Evolutionary conservation across 805 yeast genomes (phyloP).

Genomic region (Blastobotrys chiropterorum): DNA sequence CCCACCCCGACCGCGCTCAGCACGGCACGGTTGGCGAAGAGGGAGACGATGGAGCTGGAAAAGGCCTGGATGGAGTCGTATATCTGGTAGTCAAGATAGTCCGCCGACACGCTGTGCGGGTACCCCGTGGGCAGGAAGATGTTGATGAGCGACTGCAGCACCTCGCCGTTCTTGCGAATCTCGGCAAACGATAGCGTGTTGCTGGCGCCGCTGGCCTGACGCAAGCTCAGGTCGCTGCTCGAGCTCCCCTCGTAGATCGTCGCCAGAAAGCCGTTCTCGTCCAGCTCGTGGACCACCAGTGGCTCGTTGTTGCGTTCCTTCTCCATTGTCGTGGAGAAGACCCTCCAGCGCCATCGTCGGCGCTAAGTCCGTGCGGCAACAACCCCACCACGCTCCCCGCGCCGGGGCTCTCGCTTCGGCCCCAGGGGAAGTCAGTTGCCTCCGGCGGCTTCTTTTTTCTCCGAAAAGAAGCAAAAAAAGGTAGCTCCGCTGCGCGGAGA

Average conservation of each 20-base stretch:
- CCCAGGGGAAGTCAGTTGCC: no score
- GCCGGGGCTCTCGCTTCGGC: no score
- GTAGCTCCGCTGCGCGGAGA: neutral
- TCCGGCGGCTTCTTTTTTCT: neutral
- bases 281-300: conserved; percentile 12
- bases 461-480: neutral
- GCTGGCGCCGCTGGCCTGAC: neutral
- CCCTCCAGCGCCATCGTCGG: no score
- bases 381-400: no score
- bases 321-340: conserved; percentile 2
- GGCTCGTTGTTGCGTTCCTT: neutral
- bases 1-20: conserved; percentile 34
- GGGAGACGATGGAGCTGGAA: conserved; percentile 28
- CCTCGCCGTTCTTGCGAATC: conserved; percentile 3
- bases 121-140: conserved; percentile 34
- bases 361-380: no score
- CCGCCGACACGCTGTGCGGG: conserved; percentile 30
- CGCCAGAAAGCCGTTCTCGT: conserved; percentile 20
- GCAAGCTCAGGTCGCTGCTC: conserved; percentile 1
- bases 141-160: conserved; percentile 18
- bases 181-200: conserved; percentile 3
- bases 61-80: conserved; percentile 35
- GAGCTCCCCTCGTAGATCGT: conserved; percentile 16
- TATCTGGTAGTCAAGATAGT: conserved; percentile 31
- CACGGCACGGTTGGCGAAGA: conserved; percentile 32